Evolutionary conservation across 306 rosid species (phyloP).

Genomic region (Datisca glomerata): DNA sequence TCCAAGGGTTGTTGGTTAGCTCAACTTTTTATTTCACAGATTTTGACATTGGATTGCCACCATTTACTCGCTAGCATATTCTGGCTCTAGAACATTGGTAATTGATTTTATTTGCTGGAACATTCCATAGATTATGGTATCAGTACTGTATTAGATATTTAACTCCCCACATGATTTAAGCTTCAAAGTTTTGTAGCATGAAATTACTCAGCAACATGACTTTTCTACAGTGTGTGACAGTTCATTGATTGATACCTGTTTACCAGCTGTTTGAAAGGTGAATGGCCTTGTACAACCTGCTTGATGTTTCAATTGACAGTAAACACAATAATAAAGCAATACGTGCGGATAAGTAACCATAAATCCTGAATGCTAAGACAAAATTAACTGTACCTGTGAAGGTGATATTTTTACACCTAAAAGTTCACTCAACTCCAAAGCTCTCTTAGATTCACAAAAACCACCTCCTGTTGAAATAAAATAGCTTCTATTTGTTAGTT

Average conservation of each 20-base stretch:
- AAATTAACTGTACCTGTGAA: conserved; percentile 41
- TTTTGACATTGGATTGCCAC: too few species aligned
- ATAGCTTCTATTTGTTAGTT: too few species aligned
- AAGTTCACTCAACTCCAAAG: conserved; percentile 51
- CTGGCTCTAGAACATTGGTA: too few species aligned
- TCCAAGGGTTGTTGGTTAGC: too few species aligned
- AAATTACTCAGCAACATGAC: too few species aligned
- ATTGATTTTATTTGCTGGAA: too few species aligned
- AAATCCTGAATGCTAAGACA: neutral
- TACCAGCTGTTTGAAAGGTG: conserved; percentile 70
- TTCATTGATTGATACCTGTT: conserved; percentile 39
- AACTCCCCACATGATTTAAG: too few species aligned
- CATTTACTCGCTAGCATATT: too few species aligned
- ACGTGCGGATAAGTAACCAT: neutral
- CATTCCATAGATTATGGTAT: too few species aligned
- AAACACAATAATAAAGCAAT: neutral
- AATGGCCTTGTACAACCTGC: conserved; percentile 90
- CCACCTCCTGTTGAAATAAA: conserved; percentile 60
- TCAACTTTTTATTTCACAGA: too few species aligned
- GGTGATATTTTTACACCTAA: conserved; percentile 54
- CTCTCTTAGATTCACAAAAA: conserved; percentile 75
- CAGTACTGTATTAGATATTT: too few species aligned
- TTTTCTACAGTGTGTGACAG: neutral
- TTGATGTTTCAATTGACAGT: neutral
- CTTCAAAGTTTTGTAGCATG: too few species aligned